phyloP scores from a whole-genome alignment of 2,329 filamentous ascomycete species.

The Gaeumannomyces sp. region DNA sequence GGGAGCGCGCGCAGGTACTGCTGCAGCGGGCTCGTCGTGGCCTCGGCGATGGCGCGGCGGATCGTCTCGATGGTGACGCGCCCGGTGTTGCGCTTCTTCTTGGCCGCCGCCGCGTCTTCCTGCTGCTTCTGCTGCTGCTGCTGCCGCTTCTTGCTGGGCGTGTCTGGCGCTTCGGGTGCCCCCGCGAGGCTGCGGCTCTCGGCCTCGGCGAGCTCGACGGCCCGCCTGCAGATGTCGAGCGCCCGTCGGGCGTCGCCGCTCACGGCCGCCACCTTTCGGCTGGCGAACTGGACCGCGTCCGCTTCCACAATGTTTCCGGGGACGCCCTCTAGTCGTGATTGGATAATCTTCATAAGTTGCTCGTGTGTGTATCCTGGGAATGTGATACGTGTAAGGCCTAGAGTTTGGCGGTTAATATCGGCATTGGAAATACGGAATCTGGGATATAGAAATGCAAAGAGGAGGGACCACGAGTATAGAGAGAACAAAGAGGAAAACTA shows the following conservation, averaged over 20 bases:
- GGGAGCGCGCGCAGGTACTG: slow-evolving; percentile 80
- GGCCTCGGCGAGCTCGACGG: slow-evolving; percentile 88
- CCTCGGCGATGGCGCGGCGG: slow-evolving; percentile 90
- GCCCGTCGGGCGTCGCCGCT: slow-evolving; percentile 89
- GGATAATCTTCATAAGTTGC: slow-evolving; percentile 94
- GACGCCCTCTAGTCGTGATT: slow-evolving; percentile 84
- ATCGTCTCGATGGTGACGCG: slow-evolving; percentile 89
- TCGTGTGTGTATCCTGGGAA: slow-evolving; percentile 97
- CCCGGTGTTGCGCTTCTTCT: slow-evolving; percentile 34
- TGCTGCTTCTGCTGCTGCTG: slow-evolving; percentile 16
- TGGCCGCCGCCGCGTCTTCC: slow-evolving; percentile 20
- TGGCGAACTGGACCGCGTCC: slow-evolving; percentile 93
- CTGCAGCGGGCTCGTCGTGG: slow-evolving; percentile 86
- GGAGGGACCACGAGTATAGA: neutral
- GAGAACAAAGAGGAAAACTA: neutral
- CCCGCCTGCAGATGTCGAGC: slow-evolving; percentile 88
- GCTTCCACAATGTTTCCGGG: slow-evolving; percentile 84
- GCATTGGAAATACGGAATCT: neutral
- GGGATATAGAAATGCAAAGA: neutral
- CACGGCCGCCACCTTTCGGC: slow-evolving; percentile 91
- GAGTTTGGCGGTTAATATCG: neutral
- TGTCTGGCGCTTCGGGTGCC: slow-evolving; percentile 30
- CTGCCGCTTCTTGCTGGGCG: slow-evolving; percentile 20
- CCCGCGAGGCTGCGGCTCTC: slow-evolving; percentile 33
- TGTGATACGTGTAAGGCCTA: slow-evolving; percentile 81